These are phyloP conservation scores for Aspergillus ruber DNA, from an alignment of 2,329 filamentous ascomycete genomes.

Conservation along the genomic window DNA sequence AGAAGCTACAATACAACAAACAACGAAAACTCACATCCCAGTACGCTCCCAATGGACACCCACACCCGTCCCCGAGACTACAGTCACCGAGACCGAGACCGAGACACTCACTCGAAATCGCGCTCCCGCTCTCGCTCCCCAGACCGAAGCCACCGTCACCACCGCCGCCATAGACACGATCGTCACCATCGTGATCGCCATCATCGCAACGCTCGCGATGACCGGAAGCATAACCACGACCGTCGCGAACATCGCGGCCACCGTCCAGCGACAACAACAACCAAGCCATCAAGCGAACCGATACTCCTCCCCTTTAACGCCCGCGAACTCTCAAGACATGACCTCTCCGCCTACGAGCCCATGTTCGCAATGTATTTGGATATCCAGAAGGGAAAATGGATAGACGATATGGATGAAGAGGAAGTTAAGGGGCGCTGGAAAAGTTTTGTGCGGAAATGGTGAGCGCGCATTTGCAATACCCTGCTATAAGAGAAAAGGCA, in stretches of 20 bases:
- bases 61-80: constrained; percentile 12
- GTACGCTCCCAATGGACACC: constrained; percentile 13
- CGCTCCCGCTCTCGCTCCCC: constrained; percentile 34
- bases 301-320: constrained; percentile 59
- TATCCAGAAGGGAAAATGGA: constrained; percentile 70
- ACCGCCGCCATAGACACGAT: constrained; percentile 26
- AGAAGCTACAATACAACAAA: background rate
- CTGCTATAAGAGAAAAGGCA: too few relatives aligned
- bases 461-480: too few relatives aligned
- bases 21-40: background rate
- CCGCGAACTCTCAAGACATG: constrained; percentile 59
- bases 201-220: background rate
- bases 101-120: constrained; percentile 12
- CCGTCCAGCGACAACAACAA: constrained; percentile 2
- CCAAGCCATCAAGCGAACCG: constrained; percentile 6
- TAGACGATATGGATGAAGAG: constrained; percentile 64
- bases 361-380: constrained; percentile 81
- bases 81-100: constrained; percentile 14
- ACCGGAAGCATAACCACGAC: constrained; percentile 6
- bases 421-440: constrained; percentile 85
- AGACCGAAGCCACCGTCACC: constrained; percentile 23
- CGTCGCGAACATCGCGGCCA: constrained; percentile 6
- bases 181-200: constrained; percentile 19
- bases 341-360: constrained; percentile 59
- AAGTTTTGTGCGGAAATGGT: constrained; percentile 86